phyloP scores from a whole-genome alignment of 306 rosid species.

The Parietaria judaica region DNA sequence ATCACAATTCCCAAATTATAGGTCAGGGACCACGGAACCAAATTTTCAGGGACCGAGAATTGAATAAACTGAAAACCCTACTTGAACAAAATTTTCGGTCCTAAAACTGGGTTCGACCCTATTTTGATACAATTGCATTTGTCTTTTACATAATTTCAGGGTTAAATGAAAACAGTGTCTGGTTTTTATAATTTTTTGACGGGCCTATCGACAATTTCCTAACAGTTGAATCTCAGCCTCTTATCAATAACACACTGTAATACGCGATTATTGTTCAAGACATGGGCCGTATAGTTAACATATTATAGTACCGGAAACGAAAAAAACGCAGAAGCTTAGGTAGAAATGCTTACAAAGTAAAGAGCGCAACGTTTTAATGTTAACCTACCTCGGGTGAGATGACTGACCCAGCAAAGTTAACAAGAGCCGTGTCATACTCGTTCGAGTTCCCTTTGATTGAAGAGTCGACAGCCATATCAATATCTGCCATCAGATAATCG shows the following conservation, averaged over 20 bases:
- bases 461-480: slow-evolving; percentile 4
- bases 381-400: too few species aligned
- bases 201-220: neutral
- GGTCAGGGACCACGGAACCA: too few species aligned
- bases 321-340: neutral
- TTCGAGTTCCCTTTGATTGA: slow-evolving; percentile 10
- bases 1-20: slow-evolving; percentile 1
- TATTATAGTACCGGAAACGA: neutral
- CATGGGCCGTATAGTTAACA: neutral
- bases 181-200: too few species aligned
- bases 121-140: too few species aligned
- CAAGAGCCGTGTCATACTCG: slow-evolving; percentile 4
- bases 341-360: neutral
- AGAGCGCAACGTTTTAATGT: neutral
- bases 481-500: slow-evolving; percentile 6
- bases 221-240: slow-evolving; percentile 5
- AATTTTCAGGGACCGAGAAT: too few species aligned
- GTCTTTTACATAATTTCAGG: too few species aligned
- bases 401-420: slow-evolving; percentile 5
- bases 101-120: too few species aligned
- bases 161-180: too few species aligned
- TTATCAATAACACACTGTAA: slow-evolving; percentile 8
- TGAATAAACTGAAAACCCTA: too few species aligned
- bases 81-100: too few species aligned
- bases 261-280: slow-evolving; percentile 9